Evolutionary conservation across 371 early-diverging fungal species (phyloP).

Genomic region (Cladochytrium tenue): DNA sequence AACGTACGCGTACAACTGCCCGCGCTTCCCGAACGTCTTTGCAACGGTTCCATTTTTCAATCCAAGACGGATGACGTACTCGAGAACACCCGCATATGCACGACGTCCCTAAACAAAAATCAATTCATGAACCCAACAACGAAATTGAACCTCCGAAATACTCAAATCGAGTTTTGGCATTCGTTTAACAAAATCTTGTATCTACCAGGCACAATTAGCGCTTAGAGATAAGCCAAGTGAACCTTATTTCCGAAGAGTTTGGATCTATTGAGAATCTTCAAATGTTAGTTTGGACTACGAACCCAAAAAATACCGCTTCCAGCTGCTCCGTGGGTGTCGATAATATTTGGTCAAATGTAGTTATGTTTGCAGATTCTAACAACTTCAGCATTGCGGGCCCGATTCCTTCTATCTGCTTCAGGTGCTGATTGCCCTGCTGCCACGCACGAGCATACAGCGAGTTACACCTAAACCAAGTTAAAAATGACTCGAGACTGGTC

Average conservation of each 20-base stretch:
- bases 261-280: slow-evolving; percentile 33
- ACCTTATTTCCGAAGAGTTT: slow-evolving; percentile 48
- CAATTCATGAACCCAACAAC: not conserved
- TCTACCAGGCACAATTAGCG: slow-evolving; percentile 7
- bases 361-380: slow-evolving; percentile 35
- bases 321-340: slow-evolving; percentile 28
- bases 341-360: slow-evolving; percentile 28
- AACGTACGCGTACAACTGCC: slow-evolving; percentile 14
- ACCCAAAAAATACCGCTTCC: slow-evolving; percentile 31
- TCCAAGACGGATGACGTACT: slow-evolving; percentile 26
- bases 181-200: slow-evolving; percentile 16
- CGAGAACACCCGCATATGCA: slow-evolving; percentile 16
- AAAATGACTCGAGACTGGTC: not conserved
- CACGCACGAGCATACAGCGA: slow-evolving; percentile 30
- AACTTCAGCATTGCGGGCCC: slow-evolving; percentile 36
- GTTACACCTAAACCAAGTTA: slow-evolving; percentile 13
- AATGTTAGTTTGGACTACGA: not conserved
- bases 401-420: slow-evolving; percentile 47
- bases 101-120: slow-evolving; percentile 3
- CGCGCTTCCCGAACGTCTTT: slow-evolving; percentile 20
- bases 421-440: slow-evolving; percentile 32
- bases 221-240: not conserved
- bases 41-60: slow-evolving; percentile 26
- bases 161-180: slow-evolving; percentile 35
- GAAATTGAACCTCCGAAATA: slow-evolving; percentile 27